phyloP scores from a whole-genome alignment of 1,284 basidiomycete genomes.

The Meira nashicola region DNA sequence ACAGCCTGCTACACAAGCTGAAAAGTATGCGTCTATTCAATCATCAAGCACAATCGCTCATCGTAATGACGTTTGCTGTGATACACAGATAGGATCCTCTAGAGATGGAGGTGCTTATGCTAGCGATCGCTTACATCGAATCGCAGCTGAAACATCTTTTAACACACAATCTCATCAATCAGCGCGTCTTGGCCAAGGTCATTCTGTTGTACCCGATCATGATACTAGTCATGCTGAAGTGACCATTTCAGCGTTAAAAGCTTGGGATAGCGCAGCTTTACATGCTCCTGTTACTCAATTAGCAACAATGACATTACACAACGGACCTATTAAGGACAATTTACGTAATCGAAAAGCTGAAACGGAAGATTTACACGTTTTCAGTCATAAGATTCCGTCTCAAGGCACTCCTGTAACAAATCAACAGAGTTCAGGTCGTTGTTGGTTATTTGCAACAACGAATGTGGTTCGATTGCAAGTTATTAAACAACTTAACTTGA shows the following conservation, averaged over 20 bases:
- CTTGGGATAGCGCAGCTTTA: constrained; percentile 28
- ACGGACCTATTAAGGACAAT: constrained; percentile 66
- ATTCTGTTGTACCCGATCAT: background rate
- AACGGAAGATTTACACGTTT: constrained; percentile 71
- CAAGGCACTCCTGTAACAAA: constrained; percentile 71
- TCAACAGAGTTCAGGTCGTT: constrained; percentile 63
- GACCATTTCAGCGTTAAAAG: constrained; percentile 18
- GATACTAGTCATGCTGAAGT: constrained; percentile 1
- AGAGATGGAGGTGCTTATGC: background rate
- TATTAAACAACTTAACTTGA: constrained; percentile 77
- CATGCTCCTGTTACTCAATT: constrained; percentile 64
- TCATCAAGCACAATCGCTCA: too few relatives aligned
- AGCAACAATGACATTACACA: constrained; percentile 73
- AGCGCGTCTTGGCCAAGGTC: background rate
- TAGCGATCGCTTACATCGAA: background rate
- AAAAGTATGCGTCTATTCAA: too few relatives aligned
- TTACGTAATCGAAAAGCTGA: constrained; percentile 65
- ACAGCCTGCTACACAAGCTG: too few relatives aligned
- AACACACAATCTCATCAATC: background rate
- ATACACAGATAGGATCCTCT: too few relatives aligned
- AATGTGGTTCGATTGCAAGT: constrained; percentile 79
- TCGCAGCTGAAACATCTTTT: background rate
- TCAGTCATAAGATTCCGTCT: constrained; percentile 63
- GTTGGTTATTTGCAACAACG: constrained; percentile 45
- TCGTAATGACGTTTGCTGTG: too few relatives aligned